Percentiles rank a stretch among this genome's conserved stretches.
These are phyloP conservation scores for Trichothecium roseum DNA, from an alignment of 2,329 filamentous ascomycete species.

Conservation along the genomic window DNA sequence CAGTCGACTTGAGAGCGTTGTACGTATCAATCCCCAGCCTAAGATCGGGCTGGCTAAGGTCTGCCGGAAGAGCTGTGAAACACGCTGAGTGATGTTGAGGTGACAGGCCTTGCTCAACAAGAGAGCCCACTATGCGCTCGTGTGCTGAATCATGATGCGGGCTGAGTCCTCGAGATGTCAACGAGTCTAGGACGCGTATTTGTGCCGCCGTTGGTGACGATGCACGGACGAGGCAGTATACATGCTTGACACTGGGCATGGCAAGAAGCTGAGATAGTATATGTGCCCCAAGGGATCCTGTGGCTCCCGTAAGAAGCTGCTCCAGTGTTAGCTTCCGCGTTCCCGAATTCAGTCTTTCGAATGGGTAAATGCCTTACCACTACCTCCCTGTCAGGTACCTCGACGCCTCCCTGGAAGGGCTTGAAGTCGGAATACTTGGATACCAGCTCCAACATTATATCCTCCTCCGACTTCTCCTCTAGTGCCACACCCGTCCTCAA, in stretches of 20 bases:
- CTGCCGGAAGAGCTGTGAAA: conserved; percentile 25
- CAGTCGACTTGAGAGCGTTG: conserved; percentile 13
- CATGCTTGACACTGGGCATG: conserved; percentile 40
- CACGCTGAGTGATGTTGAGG: conserved; percentile 13
- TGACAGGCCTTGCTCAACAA: conserved; percentile 17
- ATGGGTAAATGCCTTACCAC: conserved; percentile 13
- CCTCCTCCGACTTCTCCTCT: conserved; percentile 13
- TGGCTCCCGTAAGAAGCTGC: conserved; percentile 46
- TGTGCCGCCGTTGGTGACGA: conserved; percentile 19
- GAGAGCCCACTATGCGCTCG: conserved; percentile 15
- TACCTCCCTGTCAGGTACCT: conserved; percentile 15
- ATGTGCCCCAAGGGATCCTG: conserved; percentile 50
- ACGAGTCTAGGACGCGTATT: conserved; percentile 16
- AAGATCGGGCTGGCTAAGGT: conserved; percentile 28
- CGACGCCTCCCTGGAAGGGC: conserved; percentile 10
- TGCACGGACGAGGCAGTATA: conserved; percentile 40
- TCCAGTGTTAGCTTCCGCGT: too few relatives aligned
- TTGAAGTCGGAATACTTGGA: conserved; percentile 25
- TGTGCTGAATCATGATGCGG: conserved; percentile 9
- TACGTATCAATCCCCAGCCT: conserved; percentile 21
- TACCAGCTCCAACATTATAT: conserved; percentile 21
- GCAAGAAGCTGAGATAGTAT: conserved; percentile 46
- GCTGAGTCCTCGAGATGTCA: conserved; percentile 20
- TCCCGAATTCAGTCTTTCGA: neutral
- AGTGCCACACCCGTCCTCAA: conserved; percentile 9